phyloP scores from a whole-genome alignment of 2,329 filamentous ascomycete species.

The Calonectria pauciramosa region DNA sequence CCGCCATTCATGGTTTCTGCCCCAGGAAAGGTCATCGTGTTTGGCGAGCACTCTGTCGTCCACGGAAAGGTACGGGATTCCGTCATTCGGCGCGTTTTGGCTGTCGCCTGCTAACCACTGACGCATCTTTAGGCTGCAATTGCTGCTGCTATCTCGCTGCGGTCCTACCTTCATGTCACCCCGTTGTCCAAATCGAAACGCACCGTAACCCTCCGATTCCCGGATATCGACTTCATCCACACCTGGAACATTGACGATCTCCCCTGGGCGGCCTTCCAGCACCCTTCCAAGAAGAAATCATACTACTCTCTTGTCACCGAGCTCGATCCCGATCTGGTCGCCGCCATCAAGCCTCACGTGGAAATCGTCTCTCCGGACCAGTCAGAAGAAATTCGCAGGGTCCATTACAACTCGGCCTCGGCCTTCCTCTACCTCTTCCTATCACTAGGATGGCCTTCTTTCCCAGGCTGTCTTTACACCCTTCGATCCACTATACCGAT shows the following conservation, averaged over 20 bases:
- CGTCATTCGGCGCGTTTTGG: neutral
- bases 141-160: conserved; percentile 92
- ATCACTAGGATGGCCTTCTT: conserved; percentile 84
- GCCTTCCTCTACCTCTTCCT: conserved; percentile 95
- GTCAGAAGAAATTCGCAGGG: conserved; percentile 81
- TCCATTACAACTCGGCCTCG: conserved; percentile 84
- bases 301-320: conserved; percentile 92
- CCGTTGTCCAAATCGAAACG: conserved; percentile 92
- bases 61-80: conserved; percentile 82
- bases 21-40: conserved; percentile 97
- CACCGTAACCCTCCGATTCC: conserved; percentile 89
- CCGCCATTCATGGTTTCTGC: conserved; percentile 98
- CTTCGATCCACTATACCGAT: conserved; percentile 95
- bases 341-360: conserved; percentile 85
- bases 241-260: conserved; percentile 95
- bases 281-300: conserved; percentile 89
- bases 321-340: conserved; percentile 86
- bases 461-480: conserved; percentile 88
- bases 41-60: conserved; percentile 98
- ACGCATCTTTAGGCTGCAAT: conserved; percentile 78
- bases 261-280: conserved; percentile 87
- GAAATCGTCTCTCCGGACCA: conserved; percentile 75
- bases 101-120: conserved; percentile 34
- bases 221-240: conserved; percentile 90
- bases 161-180: conserved; percentile 96